Evolutionary conservation across 441 rosid species (phyloP).

Genomic region (Brassica hybrid): DNA sequence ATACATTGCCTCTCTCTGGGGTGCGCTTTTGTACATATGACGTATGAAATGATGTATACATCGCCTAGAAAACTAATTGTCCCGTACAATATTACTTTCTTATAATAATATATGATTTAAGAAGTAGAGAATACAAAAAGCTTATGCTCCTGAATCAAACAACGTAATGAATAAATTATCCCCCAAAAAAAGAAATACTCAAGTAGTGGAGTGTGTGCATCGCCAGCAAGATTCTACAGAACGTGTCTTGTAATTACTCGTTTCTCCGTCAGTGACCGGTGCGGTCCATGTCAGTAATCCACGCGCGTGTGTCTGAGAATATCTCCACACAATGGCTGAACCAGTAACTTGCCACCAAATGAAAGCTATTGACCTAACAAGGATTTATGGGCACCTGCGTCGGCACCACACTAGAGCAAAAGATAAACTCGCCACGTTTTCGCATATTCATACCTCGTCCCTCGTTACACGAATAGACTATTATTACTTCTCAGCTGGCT

Average conservation of each 20-base stretch:
- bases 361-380: constrained; percentile 14
- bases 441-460: background rate
- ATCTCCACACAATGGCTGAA: constrained; percentile 1
- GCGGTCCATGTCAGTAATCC: constrained; percentile 24
- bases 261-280: background rate
- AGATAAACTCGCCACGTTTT: constrained; percentile 21
- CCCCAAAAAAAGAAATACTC: background rate
- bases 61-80: background rate
- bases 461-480: background rate
- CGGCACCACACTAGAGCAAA: background rate
- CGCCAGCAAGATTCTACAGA: constrained; percentile 23
- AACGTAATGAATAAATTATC: constrained; percentile 16
- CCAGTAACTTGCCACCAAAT: constrained; percentile 26
- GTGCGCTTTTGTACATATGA: constrained; percentile 7
- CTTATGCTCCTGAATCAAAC: background rate
- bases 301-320: background rate
- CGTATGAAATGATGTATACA: constrained; percentile 31
- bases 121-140: background rate
- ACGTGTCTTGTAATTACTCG: constrained; percentile 12
- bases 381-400: constrained; percentile 11
- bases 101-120: background rate
- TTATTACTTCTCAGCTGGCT: background rate
- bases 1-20: background rate
- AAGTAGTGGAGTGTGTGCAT: constrained; percentile 27
- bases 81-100: background rate